Percentiles rank a stretch among this genome's conserved stretches.
Conservation (phyloP, 495 filamentous ascomycete species). For the Umbilicaria muhlenbergii region DNA sequence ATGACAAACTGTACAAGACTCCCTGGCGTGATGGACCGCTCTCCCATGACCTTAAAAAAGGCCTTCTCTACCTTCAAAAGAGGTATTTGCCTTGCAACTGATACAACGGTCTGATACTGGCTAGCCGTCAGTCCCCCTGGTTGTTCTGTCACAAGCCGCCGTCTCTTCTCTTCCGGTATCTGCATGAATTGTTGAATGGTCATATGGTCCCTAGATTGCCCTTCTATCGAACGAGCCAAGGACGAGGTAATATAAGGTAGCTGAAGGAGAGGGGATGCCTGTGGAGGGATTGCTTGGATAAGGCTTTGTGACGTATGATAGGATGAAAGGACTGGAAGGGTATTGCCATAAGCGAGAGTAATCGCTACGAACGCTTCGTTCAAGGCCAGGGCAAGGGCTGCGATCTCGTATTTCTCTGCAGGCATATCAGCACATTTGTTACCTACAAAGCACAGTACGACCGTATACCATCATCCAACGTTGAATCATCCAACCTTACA, state of each 20-base stretch:
- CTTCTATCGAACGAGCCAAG: slow-evolving; percentile 62
- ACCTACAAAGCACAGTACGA: not conserved
- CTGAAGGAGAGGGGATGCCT: slow-evolving; percentile 76
- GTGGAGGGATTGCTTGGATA: slow-evolving; percentile 76
- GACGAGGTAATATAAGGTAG: slow-evolving; percentile 72
- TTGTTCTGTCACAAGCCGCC: slow-evolving; percentile 46
- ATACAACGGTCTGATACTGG: slow-evolving; percentile 61
- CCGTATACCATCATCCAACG: slow-evolving; percentile 55
- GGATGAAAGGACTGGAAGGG: slow-evolving; percentile 64
- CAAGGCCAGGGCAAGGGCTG: slow-evolving; percentile 68
- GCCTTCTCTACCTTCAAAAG: slow-evolving; percentile 75
- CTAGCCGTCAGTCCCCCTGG: slow-evolving; percentile 54
- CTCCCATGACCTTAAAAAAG: slow-evolving; percentile 96
- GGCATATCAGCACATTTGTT: not conserved
- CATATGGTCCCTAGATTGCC: slow-evolving; percentile 52
- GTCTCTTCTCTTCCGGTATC: slow-evolving; percentile 56
- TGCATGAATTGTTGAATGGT: slow-evolving; percentile 80
- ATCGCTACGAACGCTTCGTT: slow-evolving; percentile 80
- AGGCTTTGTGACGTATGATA: slow-evolving; percentile 70
- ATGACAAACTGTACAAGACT: slow-evolving; percentile 87
- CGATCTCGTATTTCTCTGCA: slow-evolving; percentile 57
- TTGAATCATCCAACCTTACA: slow-evolving; percentile 56
- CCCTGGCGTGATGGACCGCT: slow-evolving; percentile 81
- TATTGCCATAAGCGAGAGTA: slow-evolving; percentile 72
- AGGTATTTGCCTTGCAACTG: slow-evolving; percentile 68